A percentile compares a stretch with the other conserved stretches of the same genome.
These are phyloP conservation scores for Suillus cothurnatus DNA, from an alignment of 768 basidiomycete species.

Conservation along the genomic window DNA sequence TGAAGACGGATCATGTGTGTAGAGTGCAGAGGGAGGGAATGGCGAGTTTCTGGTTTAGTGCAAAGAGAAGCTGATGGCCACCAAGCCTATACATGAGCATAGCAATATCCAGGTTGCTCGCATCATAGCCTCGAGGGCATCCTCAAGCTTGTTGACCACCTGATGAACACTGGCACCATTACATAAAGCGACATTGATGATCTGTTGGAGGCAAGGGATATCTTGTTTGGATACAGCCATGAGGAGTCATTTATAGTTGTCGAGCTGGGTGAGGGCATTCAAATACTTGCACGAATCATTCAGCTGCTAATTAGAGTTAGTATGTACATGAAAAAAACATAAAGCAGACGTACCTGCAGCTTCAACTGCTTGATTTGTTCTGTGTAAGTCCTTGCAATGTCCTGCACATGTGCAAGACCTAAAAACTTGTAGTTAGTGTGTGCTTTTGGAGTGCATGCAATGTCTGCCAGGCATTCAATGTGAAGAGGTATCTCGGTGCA, in stretches of 20 bases:
- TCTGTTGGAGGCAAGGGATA: neutral
- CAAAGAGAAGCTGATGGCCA: neutral
- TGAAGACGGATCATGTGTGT: neutral
- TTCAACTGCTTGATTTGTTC: neutral
- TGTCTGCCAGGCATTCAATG: neutral
- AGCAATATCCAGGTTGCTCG: constrained; percentile 15
- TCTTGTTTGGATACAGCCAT: neutral
- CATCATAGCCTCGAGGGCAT: neutral
- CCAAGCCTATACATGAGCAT: constrained; percentile 12
- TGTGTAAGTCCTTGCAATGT: neutral
- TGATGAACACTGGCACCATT: neutral
- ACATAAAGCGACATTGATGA: neutral
- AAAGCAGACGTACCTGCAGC: neutral
- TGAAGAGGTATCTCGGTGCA: neutral
- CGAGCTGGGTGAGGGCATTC: neutral
- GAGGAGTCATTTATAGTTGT: neutral
- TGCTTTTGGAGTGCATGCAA: neutral
- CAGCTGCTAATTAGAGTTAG: neutral
- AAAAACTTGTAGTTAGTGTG: neutral
- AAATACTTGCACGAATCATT: neutral
- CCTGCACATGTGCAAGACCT: neutral
- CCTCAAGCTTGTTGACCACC: constrained; percentile 8
- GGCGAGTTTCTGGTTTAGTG: neutral
- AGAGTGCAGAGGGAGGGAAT: neutral
- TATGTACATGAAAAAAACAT: neutral